Evolutionary conservation across 1,139 yeast species (phyloP), one percentile per base, ranked within the genome.

Genomic region (Sugiyamaella castrensis): DNA sequence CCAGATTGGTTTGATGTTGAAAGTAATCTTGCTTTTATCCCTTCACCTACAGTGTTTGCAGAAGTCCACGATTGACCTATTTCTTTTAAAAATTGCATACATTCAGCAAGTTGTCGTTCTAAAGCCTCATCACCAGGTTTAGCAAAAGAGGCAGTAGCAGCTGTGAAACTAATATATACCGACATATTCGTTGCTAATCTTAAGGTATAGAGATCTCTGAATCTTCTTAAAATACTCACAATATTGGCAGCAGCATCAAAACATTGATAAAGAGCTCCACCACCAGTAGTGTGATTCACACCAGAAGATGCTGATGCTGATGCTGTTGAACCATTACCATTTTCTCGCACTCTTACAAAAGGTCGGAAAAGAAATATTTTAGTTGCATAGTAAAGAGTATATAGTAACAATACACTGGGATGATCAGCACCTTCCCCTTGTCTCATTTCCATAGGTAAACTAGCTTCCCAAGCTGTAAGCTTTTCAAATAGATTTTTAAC

Each of bases 131-230:
- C 49, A n/a, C 43, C 48, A 2, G 43, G 48, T 26, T 36, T 46
- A 15, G 43, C 36, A 10, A 53, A 35, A n/a, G 46, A 48, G 11
- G 46, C 46, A 7, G 60, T 56, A 9, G 63, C 59, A 6, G 63
- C 63, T 10, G 63, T 57, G 43, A 59, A 59, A 5, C 55, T 51
- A 26, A 58, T 56, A 34, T 59, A 58, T 11, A 59, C 59, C 4
- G 60, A 51, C 32, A 57, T 47, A 28, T 58, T 54, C 11, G 57
- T 57, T 10, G 58, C 53, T 36, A 59, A 47, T 10, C 58, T 53
- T 40, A 59, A 43, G 2, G 57, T 32, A 44, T 59, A 59, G 48
- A 57, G 37, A 35, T 37, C 33, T 43, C 51, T 30, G 43, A 50
- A 45, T 36, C 56, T 53, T 37, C 36, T 45, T 27, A 51, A 49